Base-by-base conservation (phyloP, 2,329 filamentous ascomycete species). In the Endocalyx cinctus region DNA sequence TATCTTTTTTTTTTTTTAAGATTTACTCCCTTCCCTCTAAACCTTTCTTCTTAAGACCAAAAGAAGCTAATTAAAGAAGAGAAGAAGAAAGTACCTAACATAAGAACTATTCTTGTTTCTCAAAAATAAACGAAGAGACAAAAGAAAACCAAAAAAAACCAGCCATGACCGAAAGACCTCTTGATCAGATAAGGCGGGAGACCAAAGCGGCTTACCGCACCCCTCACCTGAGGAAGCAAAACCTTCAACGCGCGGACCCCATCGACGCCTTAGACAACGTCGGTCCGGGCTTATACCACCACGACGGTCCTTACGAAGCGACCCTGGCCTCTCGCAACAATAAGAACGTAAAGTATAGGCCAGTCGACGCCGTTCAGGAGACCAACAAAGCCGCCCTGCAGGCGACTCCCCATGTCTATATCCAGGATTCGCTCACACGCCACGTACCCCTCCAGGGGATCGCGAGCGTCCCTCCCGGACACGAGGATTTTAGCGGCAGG, bases 231-330 rank as follows among this genome's bases (percentile, higher is more conserved):
- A 73, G 72, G 48, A 84, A 80, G 54, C 74, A 77, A 55, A 74
- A 72, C 50, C 68, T 80, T 49, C 70, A 82, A 12, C 75, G 80
- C 17, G 74, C 86, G 2, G 89, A 97, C 57, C 69, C 72, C 7
- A 92, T 97, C 50, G 90, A 96, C 57, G 66, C 69, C 5, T 76
- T 97, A 2, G 90, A 95, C 54, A 70, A 67, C 33, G 66, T 72
- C 3, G 59, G 74, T n/a, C 59, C 71, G 25, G 74, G 75, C 13
- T 63, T 72, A 3, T 95, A 94, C 59, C 90, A 96, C 58, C 90
- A 97, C 51, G 86, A 83, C 43, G 89, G 90, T 0, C 90, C 90
- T 0, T 97, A 85, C 48, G 90, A 97, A 55, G 87, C 89, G 8
- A 83, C 86, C 3, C 70, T 87, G 33, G 68, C 82, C 2, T 77